Percentiles rank a stretch among this genome's conserved stretches.
phyloP scores from a whole-genome alignment of 2,329 filamentous ascomycete genomes.

The Xylariaceae sp. region DNA sequence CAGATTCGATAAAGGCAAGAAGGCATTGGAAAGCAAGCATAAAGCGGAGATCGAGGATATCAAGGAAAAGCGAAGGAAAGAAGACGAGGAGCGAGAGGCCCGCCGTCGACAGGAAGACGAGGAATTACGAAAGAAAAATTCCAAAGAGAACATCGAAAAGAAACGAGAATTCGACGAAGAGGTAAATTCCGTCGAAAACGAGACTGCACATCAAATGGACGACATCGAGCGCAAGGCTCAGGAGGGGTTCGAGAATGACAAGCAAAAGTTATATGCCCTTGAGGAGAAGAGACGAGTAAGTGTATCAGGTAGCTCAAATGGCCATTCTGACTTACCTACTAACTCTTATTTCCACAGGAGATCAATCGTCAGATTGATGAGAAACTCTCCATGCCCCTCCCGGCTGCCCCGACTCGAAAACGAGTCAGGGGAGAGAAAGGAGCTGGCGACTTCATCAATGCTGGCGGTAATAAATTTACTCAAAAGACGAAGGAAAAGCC shows the following conservation, averaged over 20 bases:
- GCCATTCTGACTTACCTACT: background rate
- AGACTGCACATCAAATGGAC: conserved; percentile 41
- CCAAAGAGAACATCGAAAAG: conserved; percentile 38
- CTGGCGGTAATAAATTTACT: conserved; percentile 5
- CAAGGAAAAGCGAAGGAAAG: conserved; percentile 40
- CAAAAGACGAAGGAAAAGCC: conserved; percentile 15
- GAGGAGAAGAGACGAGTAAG: conserved; percentile 41
- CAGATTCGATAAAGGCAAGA: conserved; percentile 38
- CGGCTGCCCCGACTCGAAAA: conserved; percentile 16
- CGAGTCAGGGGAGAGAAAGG: conserved; percentile 25
- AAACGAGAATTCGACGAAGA: conserved; percentile 36
- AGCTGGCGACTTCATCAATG: background rate
- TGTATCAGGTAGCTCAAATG: background rate
- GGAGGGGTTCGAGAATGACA: conserved; percentile 36
- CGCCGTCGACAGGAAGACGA: conserved; percentile 43
- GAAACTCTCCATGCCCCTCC: conserved; percentile 34
- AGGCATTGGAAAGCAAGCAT: conserved; percentile 36
- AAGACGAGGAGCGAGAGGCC: conserved; percentile 46
- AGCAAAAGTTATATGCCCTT: conserved; percentile 37
- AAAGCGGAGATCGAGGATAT: conserved; percentile 38
- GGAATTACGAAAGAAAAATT: conserved; percentile 32
- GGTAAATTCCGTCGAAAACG: conserved; percentile 37
- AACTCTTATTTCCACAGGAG: conserved; percentile 35
- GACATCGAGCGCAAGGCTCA: conserved; percentile 38
- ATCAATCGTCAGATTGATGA: conserved; percentile 48